Base-by-base conservation (phyloP, 192 early-diverging fungal genomes). In the Mortierella antarctica region DNA sequence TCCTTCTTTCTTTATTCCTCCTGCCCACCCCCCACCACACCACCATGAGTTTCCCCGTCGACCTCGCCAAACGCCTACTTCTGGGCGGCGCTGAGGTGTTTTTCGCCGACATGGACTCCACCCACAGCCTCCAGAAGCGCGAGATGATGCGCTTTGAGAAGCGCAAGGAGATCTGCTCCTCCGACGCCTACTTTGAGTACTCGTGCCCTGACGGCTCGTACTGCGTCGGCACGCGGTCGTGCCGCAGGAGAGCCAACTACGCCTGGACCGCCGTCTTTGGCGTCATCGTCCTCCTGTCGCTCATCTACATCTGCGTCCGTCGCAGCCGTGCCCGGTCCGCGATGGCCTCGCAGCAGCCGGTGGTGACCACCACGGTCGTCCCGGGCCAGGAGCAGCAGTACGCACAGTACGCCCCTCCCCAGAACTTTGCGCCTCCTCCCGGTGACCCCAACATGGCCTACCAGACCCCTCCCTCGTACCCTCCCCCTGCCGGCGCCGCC, bases 401-500 rank as follows among this genome's bases (percentile, higher is more conserved):
- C 39, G 31, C 40, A 8, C 9, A 18, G 8, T 57, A 57, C 44
- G 21, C 23, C 21, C 75, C 75, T 2, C 57, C 18, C 39, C 57
- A 60, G 17, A 41, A 9, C 7, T 80, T 47, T 41, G 65, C 70
- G 17, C 77, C 77, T n/a, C 77, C 77, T 44, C 18, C 69, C 2
- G 77, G 77, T 11, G 77, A 80, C 41, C 77, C 77, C 17, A 80
- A 80, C 55, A 47, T 72, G 53, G 77, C 77, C 20, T 80, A 80
- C 54, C 68, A 71, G 50, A 49, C 61, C 0, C 57, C 74, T 39
- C 57, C 62, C 11, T 7, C 64, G 41, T 71, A 79, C 46, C 56
- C 64, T 21, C 67, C 66, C 17, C 56, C 68, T n/a, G 51, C 46
- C 21, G 64, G 48, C 17, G 56, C 59, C 8, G 44, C 20, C 52